Evolutionary conservation across 257 asterid genomes (phyloP).

Genomic region (Ligustrum vulgare): DNA sequence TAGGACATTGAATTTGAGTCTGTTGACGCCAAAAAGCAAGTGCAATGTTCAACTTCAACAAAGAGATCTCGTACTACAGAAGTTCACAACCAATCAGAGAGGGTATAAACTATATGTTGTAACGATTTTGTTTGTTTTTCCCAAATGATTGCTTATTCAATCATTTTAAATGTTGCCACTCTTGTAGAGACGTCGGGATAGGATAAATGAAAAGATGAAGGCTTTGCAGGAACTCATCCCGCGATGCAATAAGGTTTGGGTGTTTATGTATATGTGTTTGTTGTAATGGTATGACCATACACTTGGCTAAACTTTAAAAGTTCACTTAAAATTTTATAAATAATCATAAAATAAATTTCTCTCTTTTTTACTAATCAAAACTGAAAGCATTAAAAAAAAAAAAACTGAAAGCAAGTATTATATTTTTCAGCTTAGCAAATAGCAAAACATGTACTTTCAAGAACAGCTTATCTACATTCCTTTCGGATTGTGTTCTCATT

Average conservation of each 20-base stretch:
- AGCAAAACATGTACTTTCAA: background rate
- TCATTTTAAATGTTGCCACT: constrained; percentile 6
- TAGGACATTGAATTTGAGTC: constrained; percentile 42
- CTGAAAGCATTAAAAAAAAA: too few relatives aligned
- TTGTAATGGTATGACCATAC: background rate
- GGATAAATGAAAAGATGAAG: constrained; percentile 86
- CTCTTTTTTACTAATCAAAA: too few relatives aligned
- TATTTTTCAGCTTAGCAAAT: background rate
- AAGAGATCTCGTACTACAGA: constrained; percentile 83
- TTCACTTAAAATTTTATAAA: too few relatives aligned
- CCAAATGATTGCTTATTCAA: constrained; percentile 3
- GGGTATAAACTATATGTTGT: constrained; percentile 34
- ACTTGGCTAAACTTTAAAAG: background rate
- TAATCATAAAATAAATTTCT: too few relatives aligned
- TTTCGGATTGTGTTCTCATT: constrained; percentile 10
- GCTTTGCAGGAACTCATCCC: constrained; percentile 82
- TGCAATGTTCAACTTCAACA: constrained; percentile 52
- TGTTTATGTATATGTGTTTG: background rate
- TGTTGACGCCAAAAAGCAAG: constrained; percentile 45
- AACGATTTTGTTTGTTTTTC: too few relatives aligned
- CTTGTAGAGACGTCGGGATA: constrained; percentile 78
- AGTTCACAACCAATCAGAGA: constrained; percentile 76
- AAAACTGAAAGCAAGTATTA: background rate
- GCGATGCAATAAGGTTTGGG: constrained; percentile 79
- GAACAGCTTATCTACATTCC: background rate